A percentile compares a stretch with the other conserved stretches of the same genome.
Conservation (phyloP, 2,329 filamentous ascomycete species). For the Fusarium sarcochroum region DNA sequence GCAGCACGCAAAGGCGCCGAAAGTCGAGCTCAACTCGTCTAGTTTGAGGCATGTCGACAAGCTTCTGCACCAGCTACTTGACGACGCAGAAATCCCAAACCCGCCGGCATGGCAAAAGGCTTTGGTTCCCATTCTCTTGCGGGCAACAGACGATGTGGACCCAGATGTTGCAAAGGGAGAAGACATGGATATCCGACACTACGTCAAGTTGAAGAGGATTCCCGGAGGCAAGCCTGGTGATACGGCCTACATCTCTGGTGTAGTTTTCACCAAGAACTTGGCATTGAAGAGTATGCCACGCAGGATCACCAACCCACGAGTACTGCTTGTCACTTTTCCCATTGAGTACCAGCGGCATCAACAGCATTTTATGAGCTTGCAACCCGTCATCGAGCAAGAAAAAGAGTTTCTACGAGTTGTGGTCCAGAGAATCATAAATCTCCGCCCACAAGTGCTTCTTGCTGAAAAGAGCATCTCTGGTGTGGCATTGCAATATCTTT, state of each 20-base stretch:
- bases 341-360: constrained; percentile 94
- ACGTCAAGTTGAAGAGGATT: constrained; percentile 97
- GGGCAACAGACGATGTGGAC: constrained; percentile 93
- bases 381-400: constrained; percentile 97
- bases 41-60: constrained; percentile 91
- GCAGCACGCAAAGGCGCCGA: constrained; percentile 78
- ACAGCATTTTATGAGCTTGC: constrained; percentile 95
- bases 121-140: constrained; percentile 88
- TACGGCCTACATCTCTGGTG: constrained; percentile 95
- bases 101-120: constrained; percentile 88
- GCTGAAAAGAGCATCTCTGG: constrained; percentile 95
- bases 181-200: constrained; percentile 97
- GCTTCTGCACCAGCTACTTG: constrained; percentile 85
- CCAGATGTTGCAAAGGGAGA: constrained; percentile 92
- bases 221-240: constrained; percentile 90
- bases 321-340: constrained; percentile 93
- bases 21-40: constrained; percentile 87
- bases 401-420: constrained; percentile 93
- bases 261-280: constrained; percentile 97
- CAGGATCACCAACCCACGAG: constrained; percentile 84
- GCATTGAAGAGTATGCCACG: constrained; percentile 97
- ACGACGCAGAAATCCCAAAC: constrained; percentile 81
- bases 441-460: constrained; percentile 88
- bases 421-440: constrained; percentile 88
- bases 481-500: constrained; percentile 87